A percentile compares a stretch with the other conserved stretches of the same genome.
Conservation (phyloP, 306 rosid species). For the Casuarina equisetifolia region DNA sequence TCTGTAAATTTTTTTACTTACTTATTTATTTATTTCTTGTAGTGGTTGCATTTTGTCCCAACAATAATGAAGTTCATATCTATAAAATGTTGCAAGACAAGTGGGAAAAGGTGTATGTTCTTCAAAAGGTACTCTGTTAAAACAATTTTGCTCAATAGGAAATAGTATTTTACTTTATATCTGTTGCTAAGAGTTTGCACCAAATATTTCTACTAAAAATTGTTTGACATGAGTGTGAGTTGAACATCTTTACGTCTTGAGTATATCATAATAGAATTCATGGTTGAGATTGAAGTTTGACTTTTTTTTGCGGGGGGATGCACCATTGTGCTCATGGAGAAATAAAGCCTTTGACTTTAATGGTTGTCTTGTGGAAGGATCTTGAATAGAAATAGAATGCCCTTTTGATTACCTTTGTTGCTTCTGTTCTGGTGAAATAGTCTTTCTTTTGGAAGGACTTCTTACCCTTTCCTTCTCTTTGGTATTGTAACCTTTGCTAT, state of each 20-base stretch:
- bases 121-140: slow-evolving; percentile 68
- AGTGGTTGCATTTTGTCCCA: slow-evolving; percentile 97
- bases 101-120: slow-evolving; percentile 93
- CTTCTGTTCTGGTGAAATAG: neutral
- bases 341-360: neutral
- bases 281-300: neutral
- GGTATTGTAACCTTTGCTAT: neutral
- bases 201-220: no score
- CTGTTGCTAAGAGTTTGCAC: neutral
- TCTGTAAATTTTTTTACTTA: neutral
- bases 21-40: slow-evolving; percentile 24
- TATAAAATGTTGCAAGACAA: slow-evolving; percentile 72
- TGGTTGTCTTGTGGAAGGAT: neutral
- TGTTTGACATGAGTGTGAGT: neutral
- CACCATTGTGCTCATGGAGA: neutral
- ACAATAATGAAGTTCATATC: slow-evolving; percentile 90
- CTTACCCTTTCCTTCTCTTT: neutral
- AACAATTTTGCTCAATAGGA: neutral
- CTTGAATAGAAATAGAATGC: neutral
- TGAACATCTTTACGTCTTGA: neutral
- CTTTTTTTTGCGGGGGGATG: neutral
- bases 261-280: neutral
- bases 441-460: neutral
- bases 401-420: neutral
- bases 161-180: neutral